Conservation (phyloP, 2,329 filamentous ascomycete genomes). For the Penicillium sp. region DNA sequence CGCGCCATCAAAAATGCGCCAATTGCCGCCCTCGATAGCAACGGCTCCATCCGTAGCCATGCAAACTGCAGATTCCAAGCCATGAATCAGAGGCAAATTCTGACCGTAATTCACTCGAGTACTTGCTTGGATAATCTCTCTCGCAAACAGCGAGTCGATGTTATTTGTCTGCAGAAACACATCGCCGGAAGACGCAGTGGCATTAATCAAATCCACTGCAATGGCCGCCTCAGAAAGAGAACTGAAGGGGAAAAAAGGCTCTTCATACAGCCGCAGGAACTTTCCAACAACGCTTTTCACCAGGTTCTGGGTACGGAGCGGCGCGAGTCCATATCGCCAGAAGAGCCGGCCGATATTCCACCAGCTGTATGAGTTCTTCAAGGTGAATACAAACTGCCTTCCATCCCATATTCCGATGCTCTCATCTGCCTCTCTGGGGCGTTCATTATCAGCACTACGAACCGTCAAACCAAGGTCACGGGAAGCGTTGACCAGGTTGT, state of each 20-base stretch:
- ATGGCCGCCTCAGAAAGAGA: constrained; percentile 69
- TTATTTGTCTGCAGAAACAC: constrained; percentile 68
- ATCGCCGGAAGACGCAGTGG: constrained; percentile 70
- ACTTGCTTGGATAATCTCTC: constrained; percentile 83
- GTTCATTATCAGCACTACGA: constrained; percentile 49
- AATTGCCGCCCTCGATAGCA: constrained; percentile 80
- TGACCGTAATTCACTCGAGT: constrained; percentile 95
- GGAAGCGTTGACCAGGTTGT: constrained; percentile 74
- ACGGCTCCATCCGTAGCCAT: constrained; percentile 85
- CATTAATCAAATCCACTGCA: constrained; percentile 64
- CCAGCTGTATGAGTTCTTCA: constrained; percentile 65
- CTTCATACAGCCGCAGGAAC: constrained; percentile 78
- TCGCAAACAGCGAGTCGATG: constrained; percentile 66
- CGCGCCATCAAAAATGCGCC: constrained; percentile 89
- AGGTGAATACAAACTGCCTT: constrained; percentile 66
- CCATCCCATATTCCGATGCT: constrained; percentile 84
- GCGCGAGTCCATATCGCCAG: constrained; percentile 81
- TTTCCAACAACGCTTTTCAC: constrained; percentile 68
- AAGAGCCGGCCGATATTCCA: constrained; percentile 77
- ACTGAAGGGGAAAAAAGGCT: constrained; percentile 78
- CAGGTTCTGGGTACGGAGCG: constrained; percentile 69
- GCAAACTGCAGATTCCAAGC: constrained; percentile 85
- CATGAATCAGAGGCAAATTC: constrained; percentile 82
- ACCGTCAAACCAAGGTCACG: constrained; percentile 67
- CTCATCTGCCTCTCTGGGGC: constrained; percentile 46